Evolutionary conservation across 805 yeast genomes (phyloP).

Genomic region (Yarrowia phangngaensis): DNA sequence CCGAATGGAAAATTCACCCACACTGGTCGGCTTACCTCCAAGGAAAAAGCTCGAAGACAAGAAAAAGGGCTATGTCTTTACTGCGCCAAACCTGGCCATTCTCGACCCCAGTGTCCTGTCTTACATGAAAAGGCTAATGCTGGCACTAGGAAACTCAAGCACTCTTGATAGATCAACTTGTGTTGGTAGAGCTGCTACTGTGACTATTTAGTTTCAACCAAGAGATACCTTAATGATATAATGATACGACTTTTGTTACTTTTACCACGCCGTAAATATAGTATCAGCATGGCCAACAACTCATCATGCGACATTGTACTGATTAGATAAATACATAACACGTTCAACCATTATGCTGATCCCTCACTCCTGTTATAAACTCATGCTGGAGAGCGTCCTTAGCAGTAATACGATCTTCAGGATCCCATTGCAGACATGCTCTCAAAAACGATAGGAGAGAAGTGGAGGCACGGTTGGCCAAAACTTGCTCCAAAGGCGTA

Average conservation of each 20-base stretch:
- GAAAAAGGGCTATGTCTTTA: slow-evolving; percentile 25
- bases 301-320: too few species aligned
- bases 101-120: slow-evolving; percentile 26
- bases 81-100: slow-evolving; percentile 26
- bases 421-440: slow-evolving; percentile 65
- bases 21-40: slow-evolving; percentile 19
- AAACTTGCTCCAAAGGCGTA: slow-evolving; percentile 32
- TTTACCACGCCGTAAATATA: not conserved
- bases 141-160: slow-evolving; percentile 23
- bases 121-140: slow-evolving; percentile 22
- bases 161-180: slow-evolving; percentile 11
- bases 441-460: slow-evolving; percentile 48
- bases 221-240: slow-evolving; percentile 23
- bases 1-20: slow-evolving; percentile 26
- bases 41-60: slow-evolving; percentile 20
- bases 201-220: slow-evolving; percentile 10
- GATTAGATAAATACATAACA: slow-evolving; percentile 8
- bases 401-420: slow-evolving; percentile 48
- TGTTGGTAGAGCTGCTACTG: slow-evolving; percentile 10
- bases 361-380: slow-evolving; percentile 34
- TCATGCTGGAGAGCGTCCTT: slow-evolving; percentile 41
- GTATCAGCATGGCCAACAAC: too few species aligned
- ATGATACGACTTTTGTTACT: not conserved
- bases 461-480: slow-evolving; percentile 33
- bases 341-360: not conserved